Base-by-base conservation (phyloP, 441 rosid genomes). In the Pelargonium australe region DNA sequence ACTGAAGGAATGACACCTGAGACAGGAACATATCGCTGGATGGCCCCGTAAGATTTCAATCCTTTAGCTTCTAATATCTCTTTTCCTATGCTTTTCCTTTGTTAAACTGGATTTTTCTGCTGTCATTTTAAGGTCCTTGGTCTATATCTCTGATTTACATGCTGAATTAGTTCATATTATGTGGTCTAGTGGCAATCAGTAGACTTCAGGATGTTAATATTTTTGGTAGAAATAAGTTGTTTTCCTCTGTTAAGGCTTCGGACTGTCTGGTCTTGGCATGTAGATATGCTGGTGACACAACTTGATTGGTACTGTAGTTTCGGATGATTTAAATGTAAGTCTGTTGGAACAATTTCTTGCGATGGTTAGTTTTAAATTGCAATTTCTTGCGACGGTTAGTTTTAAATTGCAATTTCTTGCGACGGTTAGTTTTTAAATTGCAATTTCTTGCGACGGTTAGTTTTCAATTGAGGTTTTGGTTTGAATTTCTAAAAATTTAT, bases 11-110 rank as follows among this genome's bases (percentile, higher is more conserved):
- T 84, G 85, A 80, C 87, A 4, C 82, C 83, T 2, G 82, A 80
- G 71, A 78, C 85, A 6, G 87, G 87, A 61, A 84, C 87, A 5
- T 84, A 78, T 45, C 84, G 85, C 40, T 84, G 87, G 85, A 84
- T 84, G 87, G 85, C 87, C 40, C 87, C 85, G 83, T 83, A 80
- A 83, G 86, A 65, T 75, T 63, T 57, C 17, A 17, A 7, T 55
- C 61, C 61, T 55, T 55, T 28, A 28, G 31, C 3, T 28, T 28
- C 3, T 4, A 28, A 28, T 28, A 28, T 28, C 61, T 55, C 10
- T 16, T 12, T 55, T 6, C 16, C 16, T n/a, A 28, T 28, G 31
- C 31, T 28, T 28, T 28, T 28, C 31, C 31, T 28, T 28, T 28
- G 31, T 53, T 47, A n/a, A 53, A n/a, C 17, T 53, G 20, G 60